Base-by-base conservation (phyloP, 2,329 filamentous ascomycete genomes). In the Apiospora phragmitis region DNA sequence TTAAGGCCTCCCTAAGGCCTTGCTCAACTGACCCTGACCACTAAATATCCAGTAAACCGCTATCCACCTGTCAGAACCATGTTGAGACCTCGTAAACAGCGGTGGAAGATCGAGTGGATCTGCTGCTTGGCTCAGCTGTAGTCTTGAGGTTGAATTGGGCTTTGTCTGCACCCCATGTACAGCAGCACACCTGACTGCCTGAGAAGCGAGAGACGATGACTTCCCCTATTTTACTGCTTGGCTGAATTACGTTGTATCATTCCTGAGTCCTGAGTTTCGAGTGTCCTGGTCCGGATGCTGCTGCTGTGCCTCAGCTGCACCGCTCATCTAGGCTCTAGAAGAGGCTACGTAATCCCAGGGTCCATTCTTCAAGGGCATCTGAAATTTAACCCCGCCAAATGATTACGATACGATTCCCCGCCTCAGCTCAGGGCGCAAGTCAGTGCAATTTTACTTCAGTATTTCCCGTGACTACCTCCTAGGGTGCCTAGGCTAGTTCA, bases 341-440 rank as follows among this genome's bases (percentile, higher is more conserved):
- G 26, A 55, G 49, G 49, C 29, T 59, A 62, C 55, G 55, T 62
- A 62, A 62, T 62, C 29, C 55, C 8, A 38, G 55, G 55, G 55
- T 62, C 55, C 55, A 62, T 62, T 62, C 55, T 38, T 62, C 51
- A 62, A 21, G 55, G 32, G 18, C 32, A 62, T 62, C 55, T 62
- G 55, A 38, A 62, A 62, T 62, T 62, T 62, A 62, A 62, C 55
- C 55, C 55, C 55, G 29, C 55, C 55, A 62, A 62, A n/a, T 21
- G 14, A 43, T 18, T 62, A 21, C 55, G 43, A 47, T 47, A 47
- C 43, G 43, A 47, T 47, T 47, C 43, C 32, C 55, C 55, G 55
- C 55, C 55, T 24, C 55, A 62, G 55, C 55, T 24, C 55, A 62
- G 55, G 55, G 32, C 55, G 55, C 55, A 59, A 24, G 29, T 38